These are phyloP conservation scores for Diospyros lotus DNA, from an alignment of 148 eudicot genomes.

Conservation along the genomic window DNA sequence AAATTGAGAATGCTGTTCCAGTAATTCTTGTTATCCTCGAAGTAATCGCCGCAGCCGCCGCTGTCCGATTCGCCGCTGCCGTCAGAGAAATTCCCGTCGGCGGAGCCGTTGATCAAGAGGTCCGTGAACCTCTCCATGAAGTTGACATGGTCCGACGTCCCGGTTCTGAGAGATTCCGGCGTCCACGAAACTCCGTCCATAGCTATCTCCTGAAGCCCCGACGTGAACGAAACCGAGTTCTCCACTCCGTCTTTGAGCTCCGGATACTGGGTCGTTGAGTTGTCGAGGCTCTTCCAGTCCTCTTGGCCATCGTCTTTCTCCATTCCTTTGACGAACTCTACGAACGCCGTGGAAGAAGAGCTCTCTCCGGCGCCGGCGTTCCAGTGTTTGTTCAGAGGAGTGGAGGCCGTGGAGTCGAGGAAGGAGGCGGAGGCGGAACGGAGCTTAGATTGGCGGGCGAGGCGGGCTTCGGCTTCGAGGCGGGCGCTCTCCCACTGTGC, in stretches of 20 bases:
- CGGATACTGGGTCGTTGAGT: background rate
- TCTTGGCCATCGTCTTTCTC: constrained; percentile 42
- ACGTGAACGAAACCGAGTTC: constrained; percentile 19
- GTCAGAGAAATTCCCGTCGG: constrained; percentile 15
- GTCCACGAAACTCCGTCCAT: constrained; percentile 20
- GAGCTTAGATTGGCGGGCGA: constrained; percentile 69
- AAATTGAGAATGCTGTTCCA: constrained; percentile 83
- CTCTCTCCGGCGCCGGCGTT: constrained; percentile 12
- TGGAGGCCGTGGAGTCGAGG: background rate
- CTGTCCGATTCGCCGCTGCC: constrained; percentile 15
- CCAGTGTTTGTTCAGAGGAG: no score
- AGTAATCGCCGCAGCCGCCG: constrained; percentile 20
- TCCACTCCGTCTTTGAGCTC: constrained; percentile 16
- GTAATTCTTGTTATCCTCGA: constrained; percentile 66
- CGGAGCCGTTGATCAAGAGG: constrained; percentile 43
- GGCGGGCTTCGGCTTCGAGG: constrained; percentile 85
- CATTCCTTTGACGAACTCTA: constrained; percentile 44
- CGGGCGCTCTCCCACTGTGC: constrained; percentile 99
- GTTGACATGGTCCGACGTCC: background rate
- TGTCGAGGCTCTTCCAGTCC: constrained; percentile 4
- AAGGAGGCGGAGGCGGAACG: constrained; percentile 21
- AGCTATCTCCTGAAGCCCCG: background rate
- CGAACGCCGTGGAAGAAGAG: constrained; percentile 19
- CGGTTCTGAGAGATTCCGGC: constrained; percentile 11
- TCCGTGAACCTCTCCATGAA: constrained; percentile 72